phyloP scores from a whole-genome alignment of 1,139 yeast genomes.

The Sugiyamaella pinicola region DNA sequence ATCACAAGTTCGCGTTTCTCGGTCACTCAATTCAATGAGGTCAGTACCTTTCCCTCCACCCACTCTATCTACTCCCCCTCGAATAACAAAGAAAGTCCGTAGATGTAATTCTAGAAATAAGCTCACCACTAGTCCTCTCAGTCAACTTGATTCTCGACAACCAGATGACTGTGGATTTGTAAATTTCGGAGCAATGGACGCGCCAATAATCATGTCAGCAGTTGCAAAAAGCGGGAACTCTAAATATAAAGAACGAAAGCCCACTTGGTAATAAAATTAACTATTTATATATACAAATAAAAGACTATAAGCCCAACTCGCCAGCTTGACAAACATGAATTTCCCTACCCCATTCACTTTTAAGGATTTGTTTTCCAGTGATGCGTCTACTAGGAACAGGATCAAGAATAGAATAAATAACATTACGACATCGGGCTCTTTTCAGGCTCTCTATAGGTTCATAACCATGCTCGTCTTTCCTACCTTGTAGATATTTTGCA shows the following conservation, averaged over 20 bases:
- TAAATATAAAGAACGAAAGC: slow-evolving; percentile 1
- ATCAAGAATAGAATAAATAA: slow-evolving; percentile 85
- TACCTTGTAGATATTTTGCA: slow-evolving; percentile 65
- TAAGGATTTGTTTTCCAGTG: slow-evolving; percentile 80
- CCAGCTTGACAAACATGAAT: slow-evolving; percentile 76
- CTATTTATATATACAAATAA: not conserved
- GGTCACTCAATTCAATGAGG: slow-evolving; percentile 12
- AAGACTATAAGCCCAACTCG: slow-evolving; percentile 35
- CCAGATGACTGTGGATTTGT: slow-evolving; percentile 33
- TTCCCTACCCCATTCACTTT: slow-evolving; percentile 94
- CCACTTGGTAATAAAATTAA: not conserved
- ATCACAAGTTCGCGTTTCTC: slow-evolving; percentile 4
- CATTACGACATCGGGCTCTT: slow-evolving; percentile 81
- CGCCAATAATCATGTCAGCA: slow-evolving; percentile 32
- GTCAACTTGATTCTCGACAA: slow-evolving; percentile 13
- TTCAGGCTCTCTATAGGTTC: slow-evolving; percentile 85
- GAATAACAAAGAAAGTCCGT: slow-evolving; percentile 11
- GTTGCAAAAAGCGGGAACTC: slow-evolving; percentile 33
- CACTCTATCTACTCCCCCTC: not conserved
- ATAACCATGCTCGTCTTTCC: slow-evolving; percentile 81
- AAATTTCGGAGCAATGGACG: slow-evolving; percentile 31
- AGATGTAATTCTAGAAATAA: not conserved
- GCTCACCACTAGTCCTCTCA: slow-evolving; percentile 13
- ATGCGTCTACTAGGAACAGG: slow-evolving; percentile 83
- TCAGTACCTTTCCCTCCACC: not conserved